phyloP scores from a whole-genome alignment of 2,329 filamentous ascomycete species.

The Xylaria sp. region DNA sequence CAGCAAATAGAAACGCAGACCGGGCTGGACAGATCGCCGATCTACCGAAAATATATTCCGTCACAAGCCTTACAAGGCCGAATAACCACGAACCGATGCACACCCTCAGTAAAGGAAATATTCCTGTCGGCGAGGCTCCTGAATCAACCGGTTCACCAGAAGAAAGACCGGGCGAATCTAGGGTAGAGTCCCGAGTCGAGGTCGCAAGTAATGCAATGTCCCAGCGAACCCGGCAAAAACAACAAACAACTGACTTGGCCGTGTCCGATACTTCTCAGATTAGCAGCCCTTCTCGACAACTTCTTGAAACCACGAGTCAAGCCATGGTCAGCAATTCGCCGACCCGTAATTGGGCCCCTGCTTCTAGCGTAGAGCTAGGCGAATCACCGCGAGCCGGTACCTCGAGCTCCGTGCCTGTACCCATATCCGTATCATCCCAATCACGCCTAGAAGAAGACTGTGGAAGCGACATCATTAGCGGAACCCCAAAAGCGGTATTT shows the following conservation, averaged over 20 bases:
- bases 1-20: neutral
- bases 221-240: slow-evolving; percentile 40
- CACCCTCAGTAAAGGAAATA: neutral
- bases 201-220: slow-evolving; percentile 36
- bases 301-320: slow-evolving; percentile 45
- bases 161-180: slow-evolving; percentile 8
- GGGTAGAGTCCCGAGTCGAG: slow-evolving; percentile 2
- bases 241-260: slow-evolving; percentile 36
- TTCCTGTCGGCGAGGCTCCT: neutral
- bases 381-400: slow-evolving; percentile 39
- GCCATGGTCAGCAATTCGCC: slow-evolving; percentile 31
- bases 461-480: slow-evolving; percentile 38
- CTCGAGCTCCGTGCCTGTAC: slow-evolving; percentile 20
- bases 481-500: slow-evolving; percentile 47
- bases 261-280: slow-evolving; percentile 45
- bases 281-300: slow-evolving; percentile 49
- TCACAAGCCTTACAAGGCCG: neutral
- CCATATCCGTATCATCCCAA: slow-evolving; percentile 22
- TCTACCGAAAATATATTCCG: neutral
- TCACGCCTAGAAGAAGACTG: slow-evolving; percentile 32
- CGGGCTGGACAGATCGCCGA: neutral
- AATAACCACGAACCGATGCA: neutral
- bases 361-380: slow-evolving; percentile 19
- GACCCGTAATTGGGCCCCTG: slow-evolving; percentile 10
- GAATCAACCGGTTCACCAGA: neutral